phyloP scores from a whole-genome alignment of 139 green algal genomes.

The Tetradesmus obliquus region DNA sequence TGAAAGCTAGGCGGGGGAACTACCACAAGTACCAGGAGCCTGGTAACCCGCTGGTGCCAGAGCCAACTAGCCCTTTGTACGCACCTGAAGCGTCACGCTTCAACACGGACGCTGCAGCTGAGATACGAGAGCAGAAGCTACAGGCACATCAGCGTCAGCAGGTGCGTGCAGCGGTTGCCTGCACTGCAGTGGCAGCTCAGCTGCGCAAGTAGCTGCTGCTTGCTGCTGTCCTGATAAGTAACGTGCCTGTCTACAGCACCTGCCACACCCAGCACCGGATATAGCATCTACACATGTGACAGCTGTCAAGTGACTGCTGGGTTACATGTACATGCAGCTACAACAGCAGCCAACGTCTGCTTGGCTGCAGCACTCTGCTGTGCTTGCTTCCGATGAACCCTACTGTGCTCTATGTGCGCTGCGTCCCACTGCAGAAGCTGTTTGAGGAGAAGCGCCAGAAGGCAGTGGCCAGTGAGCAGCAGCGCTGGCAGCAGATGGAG shows the following conservation, averaged over 20 bases:
- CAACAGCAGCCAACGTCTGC: no score
- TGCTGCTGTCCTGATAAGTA: neutral
- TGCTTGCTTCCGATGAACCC: neutral
- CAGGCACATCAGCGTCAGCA: conserved; percentile 17
- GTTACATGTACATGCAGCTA: no score
- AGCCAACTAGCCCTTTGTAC: conserved; percentile 36
- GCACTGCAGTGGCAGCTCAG: neutral
- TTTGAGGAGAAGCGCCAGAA: conserved; percentile 50
- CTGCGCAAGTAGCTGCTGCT: neutral
- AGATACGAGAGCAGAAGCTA: conserved; percentile 43
- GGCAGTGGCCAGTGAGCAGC: conserved; percentile 26
- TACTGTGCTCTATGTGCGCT: neutral
- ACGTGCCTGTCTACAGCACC: neutral
- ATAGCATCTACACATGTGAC: neutral
- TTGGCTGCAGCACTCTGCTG: neutral
- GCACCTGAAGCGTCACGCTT: conserved; percentile 44
- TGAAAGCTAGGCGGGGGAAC: neutral
- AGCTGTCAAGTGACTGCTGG: no score
- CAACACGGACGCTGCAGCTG: conserved; percentile 50
- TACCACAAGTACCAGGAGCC: conserved; percentile 31
- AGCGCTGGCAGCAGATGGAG: conserved; percentile 37
- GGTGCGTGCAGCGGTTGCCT: neutral
- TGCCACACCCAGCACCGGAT: neutral
- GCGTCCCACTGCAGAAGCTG: conserved; percentile 25
- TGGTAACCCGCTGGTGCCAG: conserved; percentile 43